Conservation (phyloP, 2,329 filamentous ascomycete species). For the Curvularia sp. region DNA sequence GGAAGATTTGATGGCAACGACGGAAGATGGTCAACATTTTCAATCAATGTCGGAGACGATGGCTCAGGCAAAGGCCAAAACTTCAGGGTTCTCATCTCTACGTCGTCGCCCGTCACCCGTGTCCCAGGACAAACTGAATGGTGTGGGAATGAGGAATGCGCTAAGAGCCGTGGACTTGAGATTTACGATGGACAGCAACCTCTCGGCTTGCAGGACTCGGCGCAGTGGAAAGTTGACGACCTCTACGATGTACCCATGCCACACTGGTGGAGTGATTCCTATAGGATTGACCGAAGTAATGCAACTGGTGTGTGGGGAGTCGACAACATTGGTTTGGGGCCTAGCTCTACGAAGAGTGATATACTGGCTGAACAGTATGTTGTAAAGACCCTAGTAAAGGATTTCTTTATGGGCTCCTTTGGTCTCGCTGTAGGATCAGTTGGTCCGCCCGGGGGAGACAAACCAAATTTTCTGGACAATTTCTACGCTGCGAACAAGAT, state of each 20-base stretch:
- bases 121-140: constrained; percentile 38
- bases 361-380: constrained; percentile 30
- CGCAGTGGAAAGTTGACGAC: constrained; percentile 27
- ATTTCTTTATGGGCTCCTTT: constrained; percentile 45
- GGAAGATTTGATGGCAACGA: constrained; percentile 50
- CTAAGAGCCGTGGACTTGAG: constrained; percentile 40
- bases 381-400: constrained; percentile 22
- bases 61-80: constrained; percentile 44
- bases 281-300: constrained; percentile 13
- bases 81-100: constrained; percentile 47
- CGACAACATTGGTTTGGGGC: constrained; percentile 41
- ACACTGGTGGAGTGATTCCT: constrained; percentile 24
- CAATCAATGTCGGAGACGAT: constrained; percentile 49
- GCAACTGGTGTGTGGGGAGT: constrained; percentile 26
- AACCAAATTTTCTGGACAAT: constrained; percentile 33
- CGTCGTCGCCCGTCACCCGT: constrained; percentile 35
- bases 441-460: constrained; percentile 16
- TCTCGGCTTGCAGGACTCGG: constrained; percentile 30
- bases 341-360: constrained; percentile 22
- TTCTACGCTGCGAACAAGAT: constrained; percentile 21
- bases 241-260: constrained; percentile 28
- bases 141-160: constrained; percentile 36
- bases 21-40: constrained; percentile 54
- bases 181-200: constrained; percentile 26
- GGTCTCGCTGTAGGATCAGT: constrained; percentile 32